Evolutionary conservation across 306 rosid genomes (phyloP), one percentile per base, ranked within the genome.

Genomic region (Cicer judaicum): DNA sequence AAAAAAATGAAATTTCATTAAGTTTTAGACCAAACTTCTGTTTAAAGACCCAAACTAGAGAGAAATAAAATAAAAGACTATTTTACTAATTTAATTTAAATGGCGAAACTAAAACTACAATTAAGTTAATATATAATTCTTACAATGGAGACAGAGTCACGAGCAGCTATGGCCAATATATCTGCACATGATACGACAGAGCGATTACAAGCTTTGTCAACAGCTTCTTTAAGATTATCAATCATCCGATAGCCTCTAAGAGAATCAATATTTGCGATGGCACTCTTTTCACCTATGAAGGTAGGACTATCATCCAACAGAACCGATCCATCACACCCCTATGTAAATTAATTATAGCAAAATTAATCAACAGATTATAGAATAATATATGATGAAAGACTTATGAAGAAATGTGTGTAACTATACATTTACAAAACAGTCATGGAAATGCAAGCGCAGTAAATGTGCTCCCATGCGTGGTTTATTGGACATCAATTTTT

Each of bases 321-420:
- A 75, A 87, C 8, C 6, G 95, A 89, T 61, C 89, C 95, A 80
- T 87, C 95, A n/a, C 95, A 89, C 2, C 95, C 92, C 90, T 89
- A 57, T 2, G 5, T 2, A 5, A 29, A 29, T 29, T 29, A 29
- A 29, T 29, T 29, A 29, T 29, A 29, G 5, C 36, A 29, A 29
- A 29, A 29, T 21, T 19, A 2, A 21, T 0, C 5, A 29, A 29
- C 5, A 4, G 5, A 29, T 4, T 29, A 29, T 29, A 29, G 36
- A 29, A 29, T 24, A 29, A 29, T 29, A 29, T 29, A 29, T 29
- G 1, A 29, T 29, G 36, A 29, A 29, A 29, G 5, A 29, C 1
- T 29, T 29, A 4, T 29, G 36, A 29, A 0, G 36, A 29, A 29
- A 29, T 29, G 5, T 29, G 36, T 29, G 36, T 29, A 29, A 29